Conservation (phyloP, 2,329 filamentous ascomycete species). For the Aspergillus aculeatus region DNA sequence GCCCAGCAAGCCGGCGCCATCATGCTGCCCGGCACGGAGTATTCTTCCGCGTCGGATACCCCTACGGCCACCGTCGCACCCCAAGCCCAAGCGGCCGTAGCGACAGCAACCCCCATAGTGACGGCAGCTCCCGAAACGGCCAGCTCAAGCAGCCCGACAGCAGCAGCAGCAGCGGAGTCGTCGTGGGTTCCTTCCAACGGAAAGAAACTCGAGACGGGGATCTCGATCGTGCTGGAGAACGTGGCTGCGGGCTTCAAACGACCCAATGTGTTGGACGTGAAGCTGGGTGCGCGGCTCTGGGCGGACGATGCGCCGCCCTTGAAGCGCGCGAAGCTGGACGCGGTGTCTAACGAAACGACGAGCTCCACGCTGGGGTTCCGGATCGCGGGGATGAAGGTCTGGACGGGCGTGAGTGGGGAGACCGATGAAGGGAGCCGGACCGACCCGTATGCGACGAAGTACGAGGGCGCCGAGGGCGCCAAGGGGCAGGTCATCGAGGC, state of each 20-base stretch:
- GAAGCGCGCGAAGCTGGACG: constrained; percentile 60
- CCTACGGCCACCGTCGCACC: constrained; percentile 17
- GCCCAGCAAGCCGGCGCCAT: constrained; percentile 47
- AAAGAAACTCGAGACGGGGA: constrained; percentile 69
- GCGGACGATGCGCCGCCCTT: constrained; percentile 65
- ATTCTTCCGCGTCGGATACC: constrained; percentile 20
- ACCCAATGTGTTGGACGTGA: constrained; percentile 90
- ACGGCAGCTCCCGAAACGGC: not conserved
- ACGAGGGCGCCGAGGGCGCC: constrained; percentile 50
- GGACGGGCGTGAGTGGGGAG: constrained; percentile 41
- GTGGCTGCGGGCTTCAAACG: constrained; percentile 74
- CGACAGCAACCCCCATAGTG: constrained; percentile 15
- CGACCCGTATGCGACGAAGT: constrained; percentile 34
- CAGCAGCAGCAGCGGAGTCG: constrained; percentile 23
- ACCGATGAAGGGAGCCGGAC: constrained; percentile 34
- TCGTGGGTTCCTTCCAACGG: constrained; percentile 53
- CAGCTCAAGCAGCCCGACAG: not conserved
- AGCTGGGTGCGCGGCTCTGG: constrained; percentile 84
- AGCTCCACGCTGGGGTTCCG: constrained; percentile 61
- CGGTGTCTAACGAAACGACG: constrained; percentile 59
- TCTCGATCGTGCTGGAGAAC: constrained; percentile 83
- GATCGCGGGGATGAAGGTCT: constrained; percentile 65
- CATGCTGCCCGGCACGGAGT: constrained; percentile 26
- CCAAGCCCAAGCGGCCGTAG: constrained; percentile 2
- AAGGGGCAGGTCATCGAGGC: constrained; percentile 46